phyloP scores from a whole-genome alignment of 345 rosid genomes.

The Hevea brasiliensis region DNA sequence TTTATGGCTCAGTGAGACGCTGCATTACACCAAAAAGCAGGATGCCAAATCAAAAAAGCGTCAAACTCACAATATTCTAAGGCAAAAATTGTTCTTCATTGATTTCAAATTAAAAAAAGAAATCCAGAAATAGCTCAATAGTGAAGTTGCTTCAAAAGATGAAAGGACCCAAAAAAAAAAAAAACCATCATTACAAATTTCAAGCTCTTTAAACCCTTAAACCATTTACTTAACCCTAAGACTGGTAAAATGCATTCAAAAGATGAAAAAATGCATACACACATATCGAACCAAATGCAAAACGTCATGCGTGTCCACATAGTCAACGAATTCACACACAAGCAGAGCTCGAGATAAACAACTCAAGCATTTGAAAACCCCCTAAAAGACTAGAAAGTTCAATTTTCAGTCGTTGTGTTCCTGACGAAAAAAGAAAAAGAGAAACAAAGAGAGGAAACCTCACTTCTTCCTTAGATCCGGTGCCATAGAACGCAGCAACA shows the following conservation, averaged over 20 bases:
- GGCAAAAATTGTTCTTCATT: no score
- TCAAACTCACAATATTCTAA: no score
- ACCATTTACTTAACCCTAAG: background rate
- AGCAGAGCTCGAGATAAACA: background rate
- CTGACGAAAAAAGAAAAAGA: constrained; percentile 3
- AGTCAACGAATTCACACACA: background rate
- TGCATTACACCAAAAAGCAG: background rate
- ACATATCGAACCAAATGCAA: background rate
- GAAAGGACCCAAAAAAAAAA: background rate
- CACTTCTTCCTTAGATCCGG: constrained; percentile 99
- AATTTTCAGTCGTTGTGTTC: constrained; percentile 3
- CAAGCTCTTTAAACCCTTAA: background rate
- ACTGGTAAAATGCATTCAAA: no score
- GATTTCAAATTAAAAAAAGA: no score
- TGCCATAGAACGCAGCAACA: constrained; percentile 97
- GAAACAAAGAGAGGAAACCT: background rate
- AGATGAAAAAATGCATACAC: no score
- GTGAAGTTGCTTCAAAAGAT: background rate
- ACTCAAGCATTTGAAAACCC: background rate
- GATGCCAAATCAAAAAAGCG: background rate
- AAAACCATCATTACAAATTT: background rate
- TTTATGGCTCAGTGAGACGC: background rate
- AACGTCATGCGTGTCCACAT: background rate
- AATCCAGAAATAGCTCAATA: background rate
- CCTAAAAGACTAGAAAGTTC: background rate